Evolutionary conservation across 305 asterid species (phyloP).

Genomic region (Fraxinus baroniana): DNA sequence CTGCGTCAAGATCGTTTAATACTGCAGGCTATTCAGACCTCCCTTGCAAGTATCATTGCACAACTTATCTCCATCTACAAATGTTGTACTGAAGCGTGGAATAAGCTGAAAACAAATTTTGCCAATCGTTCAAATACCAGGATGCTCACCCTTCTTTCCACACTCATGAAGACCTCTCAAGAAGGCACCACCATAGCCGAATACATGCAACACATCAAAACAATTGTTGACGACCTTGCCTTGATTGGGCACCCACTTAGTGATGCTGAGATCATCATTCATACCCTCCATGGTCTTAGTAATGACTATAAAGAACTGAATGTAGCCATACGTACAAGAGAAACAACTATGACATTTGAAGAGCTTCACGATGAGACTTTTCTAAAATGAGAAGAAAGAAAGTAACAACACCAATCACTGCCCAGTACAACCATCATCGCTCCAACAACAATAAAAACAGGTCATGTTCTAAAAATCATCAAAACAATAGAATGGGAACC

Average conservation of each 20-base stretch:
- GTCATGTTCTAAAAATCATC: too few species aligned
- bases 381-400: too few species aligned
- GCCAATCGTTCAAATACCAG: too few species aligned
- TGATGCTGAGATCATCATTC: neutral
- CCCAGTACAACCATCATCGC: too few species aligned
- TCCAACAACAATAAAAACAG: too few species aligned
- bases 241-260: neutral
- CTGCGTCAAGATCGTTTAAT: neutral
- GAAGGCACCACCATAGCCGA: neutral
- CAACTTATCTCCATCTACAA: neutral
- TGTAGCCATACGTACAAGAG: neutral
- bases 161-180: neutral
- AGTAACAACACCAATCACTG: too few species aligned
- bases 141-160: too few species aligned
- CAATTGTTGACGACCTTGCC: neutral
- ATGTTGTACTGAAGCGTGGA: neutral
- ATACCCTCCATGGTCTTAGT: neutral
- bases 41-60: neutral
- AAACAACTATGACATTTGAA: neutral
- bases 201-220: neutral
- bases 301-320: neutral
- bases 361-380: neutral
- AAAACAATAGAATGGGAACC: neutral
- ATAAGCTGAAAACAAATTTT: neutral
- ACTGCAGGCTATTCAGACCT: neutral